Evolutionary conservation across 352 stramenopile genomes (phyloP), one percentile per base, ranked within the genome.

Genomic region (Pythium utonaiense): DNA sequence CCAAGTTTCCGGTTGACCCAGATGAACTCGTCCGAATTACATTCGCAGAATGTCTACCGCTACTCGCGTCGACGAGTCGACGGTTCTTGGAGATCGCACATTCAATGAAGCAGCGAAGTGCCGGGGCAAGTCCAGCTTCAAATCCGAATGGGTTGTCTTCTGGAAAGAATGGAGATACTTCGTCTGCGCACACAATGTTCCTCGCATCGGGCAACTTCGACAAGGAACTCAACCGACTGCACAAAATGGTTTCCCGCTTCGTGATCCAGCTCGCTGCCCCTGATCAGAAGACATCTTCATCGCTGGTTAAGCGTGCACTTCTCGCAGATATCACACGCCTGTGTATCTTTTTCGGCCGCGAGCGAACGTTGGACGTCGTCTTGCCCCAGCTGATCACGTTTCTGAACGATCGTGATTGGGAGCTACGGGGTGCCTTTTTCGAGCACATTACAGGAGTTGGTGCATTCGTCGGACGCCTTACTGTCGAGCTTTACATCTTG

Each of bases 381-480:
- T 62, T 99, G 30, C 96, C 97, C 17, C 94, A 98, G 62, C 78
- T 99, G 14, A 94, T 99, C 60, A 97, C 96, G 6, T 99, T 98
- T 58, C 72, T 99, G 41, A 99, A 99, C 57, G 96, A 99, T 67
- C 80, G 88, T 42, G 95, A 98, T 66, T 98, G 86, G 85, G 80
- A 96, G 55, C 60, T 97, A 14, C 86, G 83, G 38, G 85, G 77
- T 19, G 80, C 83, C 22, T 94, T 95, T 55, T 99, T 98, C 68
- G 79, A 97, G 48, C 84, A 97, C 70, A 94, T 99, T 17, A 85
- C 96, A 13, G 90, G 88, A 10, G 82, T 99, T 9, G 98, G 95
- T 52, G 91, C 94, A 0, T 97, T 98, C 70, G 91, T 99, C 24
- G 97, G 96, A 3, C 78, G 89, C 16, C 84, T 93, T 17, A 88